phyloP scores from a whole-genome alignment of 2,329 filamentous ascomycete genomes.

The Macrophomina tecta region DNA sequence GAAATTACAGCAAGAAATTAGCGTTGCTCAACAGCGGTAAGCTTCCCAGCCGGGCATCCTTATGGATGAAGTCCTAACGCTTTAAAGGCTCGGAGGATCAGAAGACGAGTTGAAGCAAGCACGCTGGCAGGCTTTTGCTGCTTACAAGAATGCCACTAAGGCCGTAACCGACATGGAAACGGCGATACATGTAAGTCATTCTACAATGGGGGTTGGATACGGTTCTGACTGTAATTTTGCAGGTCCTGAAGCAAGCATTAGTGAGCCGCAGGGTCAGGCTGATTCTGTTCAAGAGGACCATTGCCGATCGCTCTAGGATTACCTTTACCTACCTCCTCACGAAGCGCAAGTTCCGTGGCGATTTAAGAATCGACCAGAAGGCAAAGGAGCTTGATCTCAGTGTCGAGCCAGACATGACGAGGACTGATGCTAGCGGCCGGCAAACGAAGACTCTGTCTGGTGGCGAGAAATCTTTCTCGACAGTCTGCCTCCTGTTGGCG shows the following conservation, averaged over 20 bases:
- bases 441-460: slow-evolving; percentile 92
- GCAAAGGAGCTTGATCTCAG: slow-evolving; percentile 77
- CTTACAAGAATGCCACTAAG: slow-evolving; percentile 30
- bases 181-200: slow-evolving; percentile 47
- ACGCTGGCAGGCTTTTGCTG: slow-evolving; percentile 40
- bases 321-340: slow-evolving; percentile 89
- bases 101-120: slow-evolving; percentile 37
- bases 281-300: slow-evolving; percentile 80
- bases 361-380: slow-evolving; percentile 77
- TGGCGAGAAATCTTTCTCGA: slow-evolving; percentile 97
- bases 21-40: slow-evolving; percentile 36
- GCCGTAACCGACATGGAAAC: slow-evolving; percentile 34
- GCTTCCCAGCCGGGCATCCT: slow-evolving; percentile 4
- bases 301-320: slow-evolving; percentile 82
- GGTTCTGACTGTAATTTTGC: neutral
- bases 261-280: slow-evolving; percentile 75
- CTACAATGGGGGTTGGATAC: slow-evolving; percentile 32
- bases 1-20: slow-evolving; percentile 38
- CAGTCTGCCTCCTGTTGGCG: slow-evolving; percentile 88
- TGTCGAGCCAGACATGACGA: slow-evolving; percentile 73
- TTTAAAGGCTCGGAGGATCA: slow-evolving; percentile 41
- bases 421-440: slow-evolving; percentile 71
- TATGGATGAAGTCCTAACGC: neutral
- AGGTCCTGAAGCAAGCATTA: slow-evolving; percentile 64
- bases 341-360: slow-evolving; percentile 87